Conservation (phyloP, 2,329 filamentous ascomycete genomes). For the Xylaria sp. region DNA sequence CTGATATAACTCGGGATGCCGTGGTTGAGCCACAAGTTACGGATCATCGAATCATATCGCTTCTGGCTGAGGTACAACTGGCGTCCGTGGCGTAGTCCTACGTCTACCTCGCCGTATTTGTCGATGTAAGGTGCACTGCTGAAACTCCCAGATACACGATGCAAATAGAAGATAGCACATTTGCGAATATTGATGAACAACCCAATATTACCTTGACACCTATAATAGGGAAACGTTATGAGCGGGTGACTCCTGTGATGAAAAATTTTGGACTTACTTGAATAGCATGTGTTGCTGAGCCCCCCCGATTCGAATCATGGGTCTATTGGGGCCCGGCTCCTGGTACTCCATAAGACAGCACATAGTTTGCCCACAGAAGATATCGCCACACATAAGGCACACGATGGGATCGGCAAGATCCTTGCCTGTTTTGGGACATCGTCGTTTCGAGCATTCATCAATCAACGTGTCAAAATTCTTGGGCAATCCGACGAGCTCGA, state of each 20-base stretch:
- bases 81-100: slow-evolving; percentile 84
- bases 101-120: slow-evolving; percentile 92
- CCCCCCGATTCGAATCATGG: slow-evolving; percentile 68
- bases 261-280: slow-evolving; percentile 63
- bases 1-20: slow-evolving; percentile 88
- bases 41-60: slow-evolving; percentile 85
- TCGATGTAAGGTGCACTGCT: slow-evolving; percentile 91
- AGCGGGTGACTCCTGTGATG: slow-evolving; percentile 22
- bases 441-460: slow-evolving; percentile 83
- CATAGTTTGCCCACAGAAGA: slow-evolving; percentile 92
- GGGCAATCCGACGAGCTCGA: slow-evolving; percentile 90
- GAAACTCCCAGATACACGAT: slow-evolving; percentile 82
- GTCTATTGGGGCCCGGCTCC: slow-evolving; percentile 47
- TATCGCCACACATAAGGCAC: slow-evolving; percentile 94
- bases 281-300: slow-evolving; percentile 84
- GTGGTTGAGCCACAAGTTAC: slow-evolving; percentile 85
- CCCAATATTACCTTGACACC: slow-evolving; percentile 88
- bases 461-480: slow-evolving; percentile 92
- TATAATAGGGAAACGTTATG: slow-evolving; percentile 45
- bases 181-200: slow-evolving; percentile 97
- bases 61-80: slow-evolving; percentile 94
- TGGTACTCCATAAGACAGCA: slow-evolving; percentile 78
- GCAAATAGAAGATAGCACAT: slow-evolving; percentile 88
- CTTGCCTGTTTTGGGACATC: slow-evolving; percentile 88
- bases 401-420: slow-evolving; percentile 89